Evolutionary conservation across 208 protist species (phyloP).

Genomic region (Acanthamoeba triangularis): DNA sequence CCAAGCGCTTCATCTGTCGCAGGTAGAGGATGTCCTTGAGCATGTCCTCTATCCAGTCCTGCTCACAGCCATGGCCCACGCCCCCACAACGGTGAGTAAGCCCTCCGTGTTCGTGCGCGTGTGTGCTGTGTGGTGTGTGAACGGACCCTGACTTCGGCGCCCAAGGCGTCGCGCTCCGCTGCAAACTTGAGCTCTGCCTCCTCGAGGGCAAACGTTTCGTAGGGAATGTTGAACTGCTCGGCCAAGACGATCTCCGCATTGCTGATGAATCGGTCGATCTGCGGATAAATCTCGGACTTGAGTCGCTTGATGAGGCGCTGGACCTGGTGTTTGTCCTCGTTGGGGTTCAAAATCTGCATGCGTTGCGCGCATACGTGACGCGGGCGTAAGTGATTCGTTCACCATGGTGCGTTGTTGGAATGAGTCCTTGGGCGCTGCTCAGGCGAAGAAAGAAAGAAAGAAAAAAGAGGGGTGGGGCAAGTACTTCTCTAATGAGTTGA

Average conservation of each 20-base stretch:
- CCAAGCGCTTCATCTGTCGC: slow-evolving; percentile 50
- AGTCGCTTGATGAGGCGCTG: slow-evolving; percentile 62
- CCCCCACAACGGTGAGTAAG: neutral
- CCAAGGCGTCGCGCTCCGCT: neutral
- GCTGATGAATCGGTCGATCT: slow-evolving; percentile 61
- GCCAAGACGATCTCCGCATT: slow-evolving; percentile 57
- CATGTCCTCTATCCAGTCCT: slow-evolving; percentile 66
- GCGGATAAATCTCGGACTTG: slow-evolving; percentile 51
- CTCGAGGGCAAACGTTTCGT: slow-evolving; percentile 22
- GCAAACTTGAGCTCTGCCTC: slow-evolving; percentile 16
- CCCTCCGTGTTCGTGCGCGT: no score
- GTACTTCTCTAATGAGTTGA: slow-evolving; percentile 31
- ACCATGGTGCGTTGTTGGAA: neutral
- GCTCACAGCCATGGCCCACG: neutral
- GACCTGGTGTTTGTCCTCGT: slow-evolving; percentile 60
- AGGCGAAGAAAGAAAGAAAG: neutral
- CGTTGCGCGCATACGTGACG: neutral
- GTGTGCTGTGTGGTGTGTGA: neutral
- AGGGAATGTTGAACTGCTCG: slow-evolving; percentile 51
- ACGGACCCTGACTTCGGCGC: neutral
- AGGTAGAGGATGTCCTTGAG: slow-evolving; percentile 68
- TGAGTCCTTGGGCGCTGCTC: no score
- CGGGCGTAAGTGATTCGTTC: neutral
- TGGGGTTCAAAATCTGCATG: slow-evolving; percentile 18
- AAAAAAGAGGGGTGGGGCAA: neutral